Percentiles rank a stretch among this genome's conserved stretches.
Conservation (phyloP, 2,329 filamentous ascomycete species). For the Madurella fahalii region DNA sequence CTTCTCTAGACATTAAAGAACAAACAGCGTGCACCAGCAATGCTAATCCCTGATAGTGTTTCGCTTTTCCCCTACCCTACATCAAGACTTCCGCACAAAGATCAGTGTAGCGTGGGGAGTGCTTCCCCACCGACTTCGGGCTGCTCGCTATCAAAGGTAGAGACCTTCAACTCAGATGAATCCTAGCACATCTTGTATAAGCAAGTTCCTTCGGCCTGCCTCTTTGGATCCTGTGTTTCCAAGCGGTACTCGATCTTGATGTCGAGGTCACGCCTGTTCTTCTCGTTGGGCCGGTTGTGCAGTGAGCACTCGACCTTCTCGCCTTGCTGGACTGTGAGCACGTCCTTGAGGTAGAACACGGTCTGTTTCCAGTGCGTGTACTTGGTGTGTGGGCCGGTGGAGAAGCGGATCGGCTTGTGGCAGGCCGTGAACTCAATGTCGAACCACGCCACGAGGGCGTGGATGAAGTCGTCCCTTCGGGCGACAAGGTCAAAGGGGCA, state of each 20-base stretch:
- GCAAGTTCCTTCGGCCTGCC: conserved; percentile 64
- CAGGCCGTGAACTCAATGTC: conserved; percentile 98
- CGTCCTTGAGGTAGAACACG: conserved; percentile 93
- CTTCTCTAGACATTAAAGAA: neutral
- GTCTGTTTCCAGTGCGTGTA: conserved; percentile 99
- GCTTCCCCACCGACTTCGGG: no score
- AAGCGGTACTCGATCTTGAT: conserved; percentile 82
- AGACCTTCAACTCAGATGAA: neutral
- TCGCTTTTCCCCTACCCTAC: no score
- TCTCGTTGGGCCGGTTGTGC: conserved; percentile 81
- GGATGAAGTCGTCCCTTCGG: conserved; percentile 89
- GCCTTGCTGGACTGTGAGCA: conserved; percentile 83
- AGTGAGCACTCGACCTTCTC: conserved; percentile 74
- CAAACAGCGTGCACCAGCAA: neutral
- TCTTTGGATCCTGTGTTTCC: conserved; percentile 67
- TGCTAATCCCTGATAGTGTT: no score
- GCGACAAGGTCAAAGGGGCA: conserved; percentile 70
- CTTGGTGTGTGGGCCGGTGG: conserved; percentile 94
- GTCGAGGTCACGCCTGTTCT: conserved; percentile 93
- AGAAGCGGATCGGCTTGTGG: conserved; percentile 97
- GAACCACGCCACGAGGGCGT: conserved; percentile 97
- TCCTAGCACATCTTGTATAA: conserved; percentile 74
- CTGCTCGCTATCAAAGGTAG: neutral
- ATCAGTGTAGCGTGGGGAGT: no score
- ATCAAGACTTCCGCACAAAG: no score